Percentiles rank a stretch among this genome's conserved stretches.
Evolutionary conservation across 139 green algal species (phyloP).

Genomic region (Chlorella vulgaris): DNA sequence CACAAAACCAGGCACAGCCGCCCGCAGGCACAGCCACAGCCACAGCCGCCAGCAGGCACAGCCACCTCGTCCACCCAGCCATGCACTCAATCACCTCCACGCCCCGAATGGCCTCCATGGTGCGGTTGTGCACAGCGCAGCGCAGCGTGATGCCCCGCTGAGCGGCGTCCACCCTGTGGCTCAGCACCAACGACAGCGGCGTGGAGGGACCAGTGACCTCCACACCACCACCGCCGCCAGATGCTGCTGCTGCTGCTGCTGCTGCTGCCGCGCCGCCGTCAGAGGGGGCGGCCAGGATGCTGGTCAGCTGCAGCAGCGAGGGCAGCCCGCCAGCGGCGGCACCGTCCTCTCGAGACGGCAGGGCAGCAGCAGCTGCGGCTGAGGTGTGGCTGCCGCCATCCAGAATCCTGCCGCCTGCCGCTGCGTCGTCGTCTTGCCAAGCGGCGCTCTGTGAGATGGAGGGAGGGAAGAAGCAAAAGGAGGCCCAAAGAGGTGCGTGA

Average conservation of each 20-base stretch:
- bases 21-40: no score
- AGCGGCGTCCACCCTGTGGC: conserved; percentile 22
- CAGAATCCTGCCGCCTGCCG: no score
- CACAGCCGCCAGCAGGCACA: background rate
- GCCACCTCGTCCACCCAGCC: background rate
- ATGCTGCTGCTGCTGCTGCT: background rate
- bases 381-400: background rate
- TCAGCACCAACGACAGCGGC: conserved; percentile 36
- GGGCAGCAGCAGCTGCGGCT: background rate
- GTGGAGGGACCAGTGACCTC: conserved; percentile 35
- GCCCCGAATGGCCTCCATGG: conserved; percentile 33
- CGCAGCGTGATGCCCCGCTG: conserved; percentile 29
- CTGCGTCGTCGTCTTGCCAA: conserved; percentile 13
- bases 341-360: background rate
- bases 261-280: background rate
- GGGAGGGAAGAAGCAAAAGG: no score
- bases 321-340: conserved; percentile 2
- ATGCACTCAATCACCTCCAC: conserved; percentile 33
- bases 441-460: background rate
- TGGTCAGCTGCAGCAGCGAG: conserved; percentile 33
- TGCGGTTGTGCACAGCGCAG: conserved; percentile 39
- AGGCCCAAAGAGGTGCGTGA: no score
- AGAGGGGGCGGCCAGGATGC: background rate
- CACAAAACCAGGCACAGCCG: background rate
- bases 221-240: background rate